Percentiles rank a stretch among this genome's conserved stretches.
These are phyloP conservation scores for Hypseocharis bilobata DNA, from an alignment of 441 rosid species.

Conservation along the genomic window DNA sequence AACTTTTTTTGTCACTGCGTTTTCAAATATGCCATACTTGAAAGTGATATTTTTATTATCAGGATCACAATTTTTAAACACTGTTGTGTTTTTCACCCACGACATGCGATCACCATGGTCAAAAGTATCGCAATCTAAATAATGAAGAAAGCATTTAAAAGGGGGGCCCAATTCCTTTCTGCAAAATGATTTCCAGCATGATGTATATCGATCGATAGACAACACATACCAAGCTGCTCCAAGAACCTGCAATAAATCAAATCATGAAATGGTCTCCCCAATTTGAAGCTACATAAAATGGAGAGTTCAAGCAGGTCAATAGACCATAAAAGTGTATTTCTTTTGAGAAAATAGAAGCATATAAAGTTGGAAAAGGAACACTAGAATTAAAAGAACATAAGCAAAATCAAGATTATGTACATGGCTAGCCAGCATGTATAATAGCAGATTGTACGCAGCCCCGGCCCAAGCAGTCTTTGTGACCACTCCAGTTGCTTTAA, in stretches of 20 bases:
- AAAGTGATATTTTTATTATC: conserved; percentile 27
- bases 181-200: conserved; percentile 65
- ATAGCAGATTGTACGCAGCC: conserved; percentile 80
- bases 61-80: conserved; percentile 57
- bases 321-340: neutral
- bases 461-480: conserved; percentile 97
- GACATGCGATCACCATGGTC: conserved; percentile 24
- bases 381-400: conserved; percentile 1
- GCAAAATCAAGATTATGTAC: conserved; percentile 38
- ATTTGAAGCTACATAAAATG: neutral
- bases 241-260: conserved; percentile 40
- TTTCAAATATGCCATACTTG: conserved; percentile 61
- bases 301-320: neutral
- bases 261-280: neutral
- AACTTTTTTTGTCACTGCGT: conserved; percentile 54
- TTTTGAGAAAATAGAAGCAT: neutral
- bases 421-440: conserved; percentile 90
- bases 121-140: conserved; percentile 58
- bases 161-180: conserved; percentile 33
- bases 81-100: conserved; percentile 58
- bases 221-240: conserved; percentile 86
- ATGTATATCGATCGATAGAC: conserved; percentile 61
- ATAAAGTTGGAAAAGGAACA: neutral
- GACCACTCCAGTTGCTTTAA: conserved; percentile 81
- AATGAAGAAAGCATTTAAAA: conserved; percentile 39